Evolutionary conservation across 129 eudicot species (phyloP), one percentile per base, ranked within the genome.

Genomic region (Helianthus tuberosus): DNA sequence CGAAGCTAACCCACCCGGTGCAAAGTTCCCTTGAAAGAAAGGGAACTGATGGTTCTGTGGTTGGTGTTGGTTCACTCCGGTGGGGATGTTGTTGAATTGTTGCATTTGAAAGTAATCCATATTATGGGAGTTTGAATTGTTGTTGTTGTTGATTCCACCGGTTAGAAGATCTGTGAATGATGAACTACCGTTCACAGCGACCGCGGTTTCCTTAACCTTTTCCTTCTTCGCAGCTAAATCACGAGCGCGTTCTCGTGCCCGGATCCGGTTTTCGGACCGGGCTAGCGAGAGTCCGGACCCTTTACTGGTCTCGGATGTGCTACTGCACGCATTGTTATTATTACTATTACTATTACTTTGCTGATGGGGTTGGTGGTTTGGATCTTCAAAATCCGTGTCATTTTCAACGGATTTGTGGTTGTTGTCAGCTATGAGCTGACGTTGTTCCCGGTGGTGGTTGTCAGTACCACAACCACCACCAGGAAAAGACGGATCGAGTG

Each of bases 161-260:
- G 85, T 84, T 32, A 93, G 85, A 10, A 93, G 96, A 76, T 93
- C 90, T 0, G 96, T 89, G 65, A 93, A 93, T 0, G 98, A 83
- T 10, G 92, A 27, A 27, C 32, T 27, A 27, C 32, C 32, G 32
- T 27, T 27, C 32, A 27, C 32, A 27, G 1, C 32, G 32, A 27
- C 32, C 32, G 77, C 76, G 20, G 68, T 79, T 11, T 77, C 87
- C 41, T 73, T 84, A 49, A 73, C 91, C 74, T 89, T 87, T 60
- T 85, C 96, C 74, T 82, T 89, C 70, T 90, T 91, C 0, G 89
- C 94, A 0, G 81, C 90, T 65, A 94, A 75, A 29, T 84, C 98
- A 77, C 90, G 85, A 7, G 98, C 98, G 51, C 98, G 74, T 69
- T 89, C 91, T 15, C 96, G 71, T 11, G 96, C 98, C 71, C 77